A percentile compares a stretch with the other conserved stretches of the same genome.
Conservation (phyloP, 1,284 basidiomycete genomes). For the Cryptococcus depauperatus region DNA sequence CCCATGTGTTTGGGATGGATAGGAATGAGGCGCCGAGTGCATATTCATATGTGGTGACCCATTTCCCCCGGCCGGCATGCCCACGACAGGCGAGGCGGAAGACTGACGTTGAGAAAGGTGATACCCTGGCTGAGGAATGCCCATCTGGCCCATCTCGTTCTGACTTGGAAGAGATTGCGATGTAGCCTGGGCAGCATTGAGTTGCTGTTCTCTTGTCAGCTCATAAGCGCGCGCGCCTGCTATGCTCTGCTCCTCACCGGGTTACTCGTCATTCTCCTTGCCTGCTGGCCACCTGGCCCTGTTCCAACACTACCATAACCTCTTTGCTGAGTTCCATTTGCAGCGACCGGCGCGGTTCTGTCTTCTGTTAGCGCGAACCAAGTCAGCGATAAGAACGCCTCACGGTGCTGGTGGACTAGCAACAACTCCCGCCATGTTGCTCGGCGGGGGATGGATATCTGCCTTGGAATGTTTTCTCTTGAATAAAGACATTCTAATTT, state of each 20-base stretch:
- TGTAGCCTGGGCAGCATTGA: neutral
- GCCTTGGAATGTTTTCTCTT: conserved; percentile 36
- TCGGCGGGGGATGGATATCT: conserved; percentile 5
- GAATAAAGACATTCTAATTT: conserved; percentile 35
- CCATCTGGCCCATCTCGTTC: neutral
- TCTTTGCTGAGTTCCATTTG: neutral
- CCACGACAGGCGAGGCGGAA: neutral
- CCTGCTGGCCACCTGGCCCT: neutral
- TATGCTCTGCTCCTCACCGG: conserved; percentile 12
- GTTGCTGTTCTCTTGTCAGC: neutral
- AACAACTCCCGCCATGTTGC: neutral
- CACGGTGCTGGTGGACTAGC: conserved; percentile 1
- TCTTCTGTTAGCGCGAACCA: neutral
- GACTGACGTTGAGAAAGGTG: neutral
- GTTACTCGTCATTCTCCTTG: conserved; percentile 26
- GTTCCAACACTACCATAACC: neutral
- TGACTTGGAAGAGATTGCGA: neutral
- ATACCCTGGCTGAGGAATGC: neutral
- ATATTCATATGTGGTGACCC: neutral
- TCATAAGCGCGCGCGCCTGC: neutral
- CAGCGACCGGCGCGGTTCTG: neutral
- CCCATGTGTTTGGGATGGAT: conserved; percentile 1
- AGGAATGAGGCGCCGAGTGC: neutral
- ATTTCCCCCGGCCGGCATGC: neutral
- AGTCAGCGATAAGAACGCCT: neutral